Evolutionary conservation across 2,329 filamentous ascomycete genomes (phyloP).

Genomic region (Plenodomus biglobosus): DNA sequence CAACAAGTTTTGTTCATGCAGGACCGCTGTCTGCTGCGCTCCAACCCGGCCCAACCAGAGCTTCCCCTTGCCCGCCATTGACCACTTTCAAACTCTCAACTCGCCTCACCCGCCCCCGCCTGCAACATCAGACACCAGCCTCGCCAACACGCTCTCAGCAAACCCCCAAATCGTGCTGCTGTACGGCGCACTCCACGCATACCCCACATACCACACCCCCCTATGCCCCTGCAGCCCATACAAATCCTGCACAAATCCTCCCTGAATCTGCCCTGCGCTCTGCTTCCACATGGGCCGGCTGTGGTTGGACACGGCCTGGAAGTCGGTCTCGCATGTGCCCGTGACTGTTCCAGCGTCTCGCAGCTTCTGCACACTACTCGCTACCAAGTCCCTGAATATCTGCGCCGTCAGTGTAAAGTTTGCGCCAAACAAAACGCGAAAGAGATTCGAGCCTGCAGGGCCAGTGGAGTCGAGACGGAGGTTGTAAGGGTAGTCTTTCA

Average conservation of each 20-base stretch:
- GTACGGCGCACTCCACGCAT: conserved; percentile 20
- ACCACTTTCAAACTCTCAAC: no score
- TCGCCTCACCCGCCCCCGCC: no score
- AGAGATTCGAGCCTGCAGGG: conserved; percentile 12
- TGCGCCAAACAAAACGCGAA: conserved; percentile 19
- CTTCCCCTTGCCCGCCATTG: background rate
- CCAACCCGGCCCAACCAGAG: conserved; percentile 10
- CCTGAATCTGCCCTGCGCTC: conserved; percentile 7
- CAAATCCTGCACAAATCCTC: conserved; percentile 24
- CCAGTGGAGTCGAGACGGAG: conserved; percentile 23
- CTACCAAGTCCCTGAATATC: conserved; percentile 7
- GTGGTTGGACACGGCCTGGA: conserved; percentile 18
- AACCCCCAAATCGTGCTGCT: conserved; percentile 25
- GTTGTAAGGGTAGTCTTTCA: conserved; percentile 20
- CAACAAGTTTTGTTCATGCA: conserved; percentile 14
- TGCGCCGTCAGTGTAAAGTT: conserved; percentile 12
- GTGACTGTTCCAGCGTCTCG: conserved; percentile 9
- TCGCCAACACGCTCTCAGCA: conserved; percentile 20
- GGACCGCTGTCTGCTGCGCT: conserved; percentile 5
- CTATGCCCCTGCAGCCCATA: conserved; percentile 22
- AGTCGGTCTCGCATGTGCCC: conserved; percentile 11
- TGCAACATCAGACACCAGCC: conserved; percentile 10
- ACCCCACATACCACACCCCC: conserved; percentile 24
- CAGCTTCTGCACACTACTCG: conserved; percentile 5
- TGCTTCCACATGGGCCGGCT: conserved; percentile 15